These are phyloP conservation scores for Botryobasidium botryosum DNA, from an alignment of 768 basidiomycete species.

Conservation along the genomic window DNA sequence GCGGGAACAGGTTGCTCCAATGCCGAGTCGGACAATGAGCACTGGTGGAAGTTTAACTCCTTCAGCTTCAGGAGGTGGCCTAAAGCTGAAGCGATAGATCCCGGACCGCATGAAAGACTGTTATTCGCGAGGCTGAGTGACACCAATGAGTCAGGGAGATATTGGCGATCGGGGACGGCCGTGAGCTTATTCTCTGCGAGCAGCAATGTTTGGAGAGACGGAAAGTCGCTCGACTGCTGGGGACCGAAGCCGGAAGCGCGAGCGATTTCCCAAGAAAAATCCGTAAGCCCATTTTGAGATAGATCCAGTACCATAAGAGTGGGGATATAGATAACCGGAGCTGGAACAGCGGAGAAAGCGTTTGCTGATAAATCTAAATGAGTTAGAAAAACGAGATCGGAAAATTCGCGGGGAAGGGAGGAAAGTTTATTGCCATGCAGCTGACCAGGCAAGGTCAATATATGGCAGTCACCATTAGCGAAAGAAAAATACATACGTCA, in stretches of 20 bases:
- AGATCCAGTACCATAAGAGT: constrained; percentile 47
- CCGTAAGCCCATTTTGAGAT: constrained; percentile 46
- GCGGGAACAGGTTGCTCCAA: constrained; percentile 5
- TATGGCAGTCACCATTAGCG: background rate
- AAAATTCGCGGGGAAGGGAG: constrained; percentile 44
- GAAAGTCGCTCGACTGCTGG: constrained; percentile 21
- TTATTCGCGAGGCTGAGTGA: constrained; percentile 53
- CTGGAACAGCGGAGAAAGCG: constrained; percentile 41
- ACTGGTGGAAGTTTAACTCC: constrained; percentile 27
- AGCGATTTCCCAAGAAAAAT: background rate
- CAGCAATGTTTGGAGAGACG: constrained; percentile 45
- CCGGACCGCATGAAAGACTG: constrained; percentile 32
- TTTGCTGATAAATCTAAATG: constrained; percentile 64
- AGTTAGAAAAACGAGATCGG: constrained; percentile 49
- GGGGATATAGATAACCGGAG: constrained; percentile 50
- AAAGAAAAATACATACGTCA: constrained; percentile 36
- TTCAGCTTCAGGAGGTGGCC: constrained; percentile 32
- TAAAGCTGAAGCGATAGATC: constrained; percentile 27
- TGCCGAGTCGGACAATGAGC: background rate
- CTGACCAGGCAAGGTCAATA: constrained; percentile 22
- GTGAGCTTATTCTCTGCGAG: constrained; percentile 50
- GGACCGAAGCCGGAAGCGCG: background rate
- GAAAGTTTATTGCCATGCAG: constrained; percentile 57
- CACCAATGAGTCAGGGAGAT: constrained; percentile 34
- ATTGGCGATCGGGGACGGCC: constrained; percentile 29